These are phyloP conservation scores for Umbelopsis ramanniana DNA, from an alignment of 192 early-diverging fungal species.

Conservation along the genomic window DNA sequence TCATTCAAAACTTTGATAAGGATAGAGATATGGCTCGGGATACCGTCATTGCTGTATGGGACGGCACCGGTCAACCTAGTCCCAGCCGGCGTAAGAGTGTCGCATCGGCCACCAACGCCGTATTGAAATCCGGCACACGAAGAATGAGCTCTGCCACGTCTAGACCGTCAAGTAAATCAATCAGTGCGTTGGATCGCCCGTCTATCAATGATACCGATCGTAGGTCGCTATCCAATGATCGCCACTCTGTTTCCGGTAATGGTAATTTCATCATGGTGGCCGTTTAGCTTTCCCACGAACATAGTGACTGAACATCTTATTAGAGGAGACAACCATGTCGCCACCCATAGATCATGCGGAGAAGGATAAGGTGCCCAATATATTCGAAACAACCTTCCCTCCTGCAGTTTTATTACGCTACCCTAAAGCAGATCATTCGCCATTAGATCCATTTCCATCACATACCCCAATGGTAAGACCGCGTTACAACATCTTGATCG, in stretches of 20 bases:
- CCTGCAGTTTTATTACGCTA: conserved; percentile 35
- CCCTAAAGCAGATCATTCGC: conserved; percentile 27
- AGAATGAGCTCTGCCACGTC: background rate
- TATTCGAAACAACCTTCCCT: conserved; percentile 35
- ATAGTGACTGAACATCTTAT: background rate
- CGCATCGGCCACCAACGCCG: background rate
- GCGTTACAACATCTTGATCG: background rate
- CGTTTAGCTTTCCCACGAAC: no score
- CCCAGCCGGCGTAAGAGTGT: background rate
- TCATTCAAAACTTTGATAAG: conserved; percentile 42
- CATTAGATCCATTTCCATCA: conserved; percentile 31
- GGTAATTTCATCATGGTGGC: background rate
- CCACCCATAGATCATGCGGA: background rate
- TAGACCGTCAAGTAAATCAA: background rate
- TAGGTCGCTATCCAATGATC: background rate
- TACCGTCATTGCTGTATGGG: conserved; percentile 37
- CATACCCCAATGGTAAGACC: conserved; percentile 40
- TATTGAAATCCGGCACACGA: conserved; percentile 4
- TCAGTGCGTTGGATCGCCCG: background rate
- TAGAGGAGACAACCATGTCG: background rate
- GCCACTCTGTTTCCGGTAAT: background rate
- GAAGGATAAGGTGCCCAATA: conserved; percentile 14
- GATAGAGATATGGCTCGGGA: conserved; percentile 41
- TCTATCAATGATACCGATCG: background rate
- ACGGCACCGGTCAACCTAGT: background rate